Conservation (phyloP, 495 filamentous ascomycete species). For the Pyrenula massariospora region DNA sequence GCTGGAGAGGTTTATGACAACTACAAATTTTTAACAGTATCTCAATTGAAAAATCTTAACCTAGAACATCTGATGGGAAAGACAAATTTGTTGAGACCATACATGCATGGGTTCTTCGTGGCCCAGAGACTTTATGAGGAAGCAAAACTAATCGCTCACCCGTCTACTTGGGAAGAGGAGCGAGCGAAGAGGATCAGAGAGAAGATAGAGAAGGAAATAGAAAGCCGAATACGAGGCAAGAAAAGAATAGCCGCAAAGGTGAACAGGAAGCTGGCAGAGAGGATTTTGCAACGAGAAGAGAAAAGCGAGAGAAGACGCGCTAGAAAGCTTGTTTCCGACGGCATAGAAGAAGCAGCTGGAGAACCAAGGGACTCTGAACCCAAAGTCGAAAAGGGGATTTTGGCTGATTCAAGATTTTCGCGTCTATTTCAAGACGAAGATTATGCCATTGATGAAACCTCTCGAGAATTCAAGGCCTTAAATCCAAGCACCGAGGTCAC, state of each 20-base stretch:
- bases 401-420: conserved; percentile 77
- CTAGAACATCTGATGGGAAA: conserved; percentile 79
- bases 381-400: conserved; percentile 41
- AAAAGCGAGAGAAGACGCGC: conserved; percentile 60
- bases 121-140: conserved; percentile 87
- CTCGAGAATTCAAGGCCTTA: conserved; percentile 69
- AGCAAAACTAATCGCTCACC: conserved; percentile 82
- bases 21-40: conserved; percentile 88
- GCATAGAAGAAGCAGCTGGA: conserved; percentile 19
- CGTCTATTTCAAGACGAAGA: conserved; percentile 85
- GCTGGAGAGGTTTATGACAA: conserved; percentile 84
- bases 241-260: conserved; percentile 89
- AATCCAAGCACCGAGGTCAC: conserved; percentile 65
- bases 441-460: conserved; percentile 85
- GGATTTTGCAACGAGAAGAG: conserved; percentile 67
- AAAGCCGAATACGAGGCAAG: conserved; percentile 79
- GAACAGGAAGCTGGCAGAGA: conserved; percentile 76
- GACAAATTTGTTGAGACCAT: conserved; percentile 76
- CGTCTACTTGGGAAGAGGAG: conserved; percentile 84
- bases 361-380: conserved; percentile 6
- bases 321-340: conserved; percentile 42
- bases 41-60: conserved; percentile 69
- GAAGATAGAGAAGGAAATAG: conserved; percentile 86
- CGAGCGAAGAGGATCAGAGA: conserved; percentile 76
- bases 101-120: conserved; percentile 99